Evolutionary conservation across 805 yeast species (phyloP), one percentile per base, ranked within the genome.

Genomic region (Teunomyces aglyptinius): DNA sequence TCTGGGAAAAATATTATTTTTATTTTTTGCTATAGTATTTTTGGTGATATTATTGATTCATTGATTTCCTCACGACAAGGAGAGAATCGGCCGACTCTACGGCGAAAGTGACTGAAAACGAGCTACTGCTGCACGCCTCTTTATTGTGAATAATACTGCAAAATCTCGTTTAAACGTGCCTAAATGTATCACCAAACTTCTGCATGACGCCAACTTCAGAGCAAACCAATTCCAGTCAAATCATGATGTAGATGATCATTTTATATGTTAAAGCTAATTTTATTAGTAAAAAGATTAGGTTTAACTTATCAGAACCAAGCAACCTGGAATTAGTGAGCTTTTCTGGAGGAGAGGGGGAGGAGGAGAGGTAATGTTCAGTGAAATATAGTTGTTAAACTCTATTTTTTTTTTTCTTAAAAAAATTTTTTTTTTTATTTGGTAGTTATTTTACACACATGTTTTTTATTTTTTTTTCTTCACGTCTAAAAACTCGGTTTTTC

Each of bases 401-500:
- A 11, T 24, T 24, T 24, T 24, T 24, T 5, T 22, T 24, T 8
- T 24, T 24, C 26, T 24, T 24, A 24, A 24, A 24, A 24, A 24
- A 7, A 4, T 24, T 24, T 24, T 24, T 24, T 22, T 24, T 24
- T 24, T 24, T 24, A 7, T 24, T 24, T 24, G 11, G 26, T 7
- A 24, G 26, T 24, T 24, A 24, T 24, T 24, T 24, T 24, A 6
- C 11, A 7, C 11, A 7, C 11, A 7, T 24, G 26, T 24, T 16
- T 33, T 32, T 33, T 16, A 33, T 11, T 20, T 7, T 22, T 35
- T 36, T 36, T 36, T 19, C 15, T 12, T 33, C 24, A 18, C 27
- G 19, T 36, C 27, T 22, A n/a, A 19, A 35, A 12, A 36, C 39
- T 36, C 39, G 39, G 39, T 36, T 36, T 20, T 22, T 36, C 39